These are phyloP conservation scores for Ogataea hybrid DNA, from an alignment of 1,139 yeast species.

Conservation along the genomic window DNA sequence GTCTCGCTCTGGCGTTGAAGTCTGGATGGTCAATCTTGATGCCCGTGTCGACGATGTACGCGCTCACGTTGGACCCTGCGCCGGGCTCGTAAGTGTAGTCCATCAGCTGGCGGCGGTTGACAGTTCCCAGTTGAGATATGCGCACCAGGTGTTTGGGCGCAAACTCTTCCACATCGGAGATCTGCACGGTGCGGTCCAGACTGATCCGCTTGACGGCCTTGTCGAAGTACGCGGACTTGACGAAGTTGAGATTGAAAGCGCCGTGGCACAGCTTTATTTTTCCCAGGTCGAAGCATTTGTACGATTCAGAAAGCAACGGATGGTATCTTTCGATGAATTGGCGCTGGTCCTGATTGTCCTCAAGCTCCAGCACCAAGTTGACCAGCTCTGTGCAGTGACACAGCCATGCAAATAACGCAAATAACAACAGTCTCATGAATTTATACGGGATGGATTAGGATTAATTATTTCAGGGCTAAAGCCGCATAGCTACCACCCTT, in stretches of 20 bases:
- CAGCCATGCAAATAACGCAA: slow-evolving; percentile 2
- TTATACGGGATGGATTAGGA: neutral
- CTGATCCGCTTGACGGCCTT: slow-evolving; percentile 20
- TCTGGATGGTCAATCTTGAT: slow-evolving; percentile 43
- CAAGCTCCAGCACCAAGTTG: slow-evolving; percentile 15
- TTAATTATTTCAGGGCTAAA: neutral
- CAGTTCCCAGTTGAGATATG: slow-evolving; percentile 22
- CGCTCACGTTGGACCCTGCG: slow-evolving; percentile 55
- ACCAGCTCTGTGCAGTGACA: slow-evolving; percentile 2
- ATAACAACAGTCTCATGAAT: slow-evolving; percentile 3
- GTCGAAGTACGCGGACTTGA: slow-evolving; percentile 25
- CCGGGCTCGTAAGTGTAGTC: slow-evolving; percentile 44
- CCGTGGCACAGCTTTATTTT: slow-evolving; percentile 30
- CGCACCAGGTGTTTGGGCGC: slow-evolving; percentile 30
- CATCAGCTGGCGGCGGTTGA: slow-evolving; percentile 27
- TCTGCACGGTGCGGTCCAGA: slow-evolving; percentile 17
- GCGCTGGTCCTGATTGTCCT: slow-evolving; percentile 4
- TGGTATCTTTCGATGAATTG: slow-evolving; percentile 11
- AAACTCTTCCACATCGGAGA: slow-evolving; percentile 22
- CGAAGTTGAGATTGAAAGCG: slow-evolving; percentile 17
- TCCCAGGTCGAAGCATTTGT: slow-evolving; percentile 13
- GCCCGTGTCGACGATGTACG: slow-evolving; percentile 74
- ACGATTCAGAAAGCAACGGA: neutral
- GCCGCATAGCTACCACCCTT: slow-evolving; percentile 5
- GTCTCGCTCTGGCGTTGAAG: slow-evolving; percentile 43